Conservation (phyloP, 2,329 filamentous ascomycete species). For the Ceratocystis papillata region DNA sequence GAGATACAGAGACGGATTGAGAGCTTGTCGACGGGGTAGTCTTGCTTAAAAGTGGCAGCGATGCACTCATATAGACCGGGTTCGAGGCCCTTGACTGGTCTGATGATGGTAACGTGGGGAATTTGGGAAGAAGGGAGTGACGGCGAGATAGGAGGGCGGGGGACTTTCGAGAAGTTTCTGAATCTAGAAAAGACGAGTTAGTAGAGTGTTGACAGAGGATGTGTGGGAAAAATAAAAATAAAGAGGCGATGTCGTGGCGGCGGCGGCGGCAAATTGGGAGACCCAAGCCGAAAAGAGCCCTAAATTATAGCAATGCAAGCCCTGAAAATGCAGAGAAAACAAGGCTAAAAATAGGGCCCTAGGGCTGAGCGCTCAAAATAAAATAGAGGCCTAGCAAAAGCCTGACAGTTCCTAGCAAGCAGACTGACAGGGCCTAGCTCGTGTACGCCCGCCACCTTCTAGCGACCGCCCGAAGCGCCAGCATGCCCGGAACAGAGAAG, state of each 20-base stretch:
- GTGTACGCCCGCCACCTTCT: background rate
- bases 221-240: background rate
- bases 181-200: slow-evolving; percentile 33
- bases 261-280: background rate
- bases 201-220: background rate
- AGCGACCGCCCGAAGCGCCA: background rate
- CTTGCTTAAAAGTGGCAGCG: slow-evolving; percentile 69
- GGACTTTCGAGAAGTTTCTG: slow-evolving; percentile 42
- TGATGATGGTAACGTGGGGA: slow-evolving; percentile 80
- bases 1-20: slow-evolving; percentile 76
- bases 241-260: background rate
- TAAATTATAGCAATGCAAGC: background rate
- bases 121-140: slow-evolving; percentile 43
- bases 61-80: slow-evolving; percentile 86
- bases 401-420: too few relatives aligned
- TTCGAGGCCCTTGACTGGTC: slow-evolving; percentile 87
- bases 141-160: slow-evolving; percentile 42
- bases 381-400: background rate
- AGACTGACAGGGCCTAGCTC: background rate
- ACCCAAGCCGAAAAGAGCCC: background rate
- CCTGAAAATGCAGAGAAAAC: background rate
- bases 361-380: background rate
- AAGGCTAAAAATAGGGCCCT: background rate
- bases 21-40: slow-evolving; percentile 65
- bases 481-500: background rate